Conservation (phyloP, 768 basidiomycete species). For the Jaapia argillacea region DNA sequence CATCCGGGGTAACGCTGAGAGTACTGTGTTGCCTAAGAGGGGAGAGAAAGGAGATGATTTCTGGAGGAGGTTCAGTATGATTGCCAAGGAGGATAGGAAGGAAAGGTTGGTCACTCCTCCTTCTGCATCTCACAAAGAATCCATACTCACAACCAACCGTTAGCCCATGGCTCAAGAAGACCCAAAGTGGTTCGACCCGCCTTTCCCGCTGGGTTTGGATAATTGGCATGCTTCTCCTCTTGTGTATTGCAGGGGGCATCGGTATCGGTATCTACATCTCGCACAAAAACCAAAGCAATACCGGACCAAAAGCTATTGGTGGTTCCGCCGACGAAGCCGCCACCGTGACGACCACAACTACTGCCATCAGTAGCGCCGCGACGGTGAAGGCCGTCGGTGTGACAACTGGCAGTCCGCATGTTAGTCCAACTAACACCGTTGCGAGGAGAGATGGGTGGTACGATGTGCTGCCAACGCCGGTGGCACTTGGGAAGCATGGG, state of each 20-base stretch:
- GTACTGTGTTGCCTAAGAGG: constrained; percentile 52
- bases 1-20: constrained; percentile 61
- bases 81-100: constrained; percentile 61
- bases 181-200: constrained; percentile 38
- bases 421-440: constrained; percentile 1
- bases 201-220: constrained; percentile 65
- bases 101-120: constrained; percentile 24
- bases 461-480: neutral
- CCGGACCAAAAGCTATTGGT: constrained; percentile 52
- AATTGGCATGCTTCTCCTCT: constrained; percentile 45
- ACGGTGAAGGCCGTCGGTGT: neutral
- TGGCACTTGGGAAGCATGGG: neutral
- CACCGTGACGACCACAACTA: too few species aligned
- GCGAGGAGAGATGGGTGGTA: neutral
- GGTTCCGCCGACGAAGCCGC: constrained; percentile 39
- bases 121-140: neutral
- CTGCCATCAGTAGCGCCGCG: neutral
- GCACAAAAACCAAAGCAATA: constrained; percentile 37
- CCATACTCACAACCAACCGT: neutral
- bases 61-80: constrained; percentile 81
- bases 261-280: constrained; percentile 52
- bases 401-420: neutral
- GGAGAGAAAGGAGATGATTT: constrained; percentile 77
- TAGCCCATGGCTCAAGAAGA: constrained; percentile 64
- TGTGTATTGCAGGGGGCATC: constrained; percentile 45